Conservation (phyloP, 192 early-diverging fungal genomes). For the Coemansia furcata region DNA sequence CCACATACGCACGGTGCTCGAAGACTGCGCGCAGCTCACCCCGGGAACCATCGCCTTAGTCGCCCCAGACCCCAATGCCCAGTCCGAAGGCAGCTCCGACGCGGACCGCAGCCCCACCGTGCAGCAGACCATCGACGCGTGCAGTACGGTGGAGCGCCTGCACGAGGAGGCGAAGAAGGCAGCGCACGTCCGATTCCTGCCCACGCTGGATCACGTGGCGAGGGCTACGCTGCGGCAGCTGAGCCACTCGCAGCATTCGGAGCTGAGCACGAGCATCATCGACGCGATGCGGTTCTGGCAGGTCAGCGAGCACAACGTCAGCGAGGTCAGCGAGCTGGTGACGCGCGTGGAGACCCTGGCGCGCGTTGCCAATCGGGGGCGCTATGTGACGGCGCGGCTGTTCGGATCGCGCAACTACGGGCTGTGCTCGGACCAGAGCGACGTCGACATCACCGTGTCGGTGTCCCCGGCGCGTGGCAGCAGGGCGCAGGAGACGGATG, state of each 20-base stretch:
- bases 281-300: not conserved
- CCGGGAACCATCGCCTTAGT: not conserved
- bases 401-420: slow-evolving; percentile 31
- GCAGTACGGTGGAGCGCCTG: not conserved
- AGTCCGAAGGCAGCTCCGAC: not conserved
- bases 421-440: slow-evolving; percentile 14
- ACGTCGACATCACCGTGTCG: slow-evolving; percentile 20
- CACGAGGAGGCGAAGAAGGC: not conserved
- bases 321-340: not conserved
- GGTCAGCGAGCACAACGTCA: not conserved
- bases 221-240: not conserved
- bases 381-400: slow-evolving; percentile 1
- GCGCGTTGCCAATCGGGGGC: not conserved
- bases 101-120: not conserved
- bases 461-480: not conserved
- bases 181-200: not conserved
- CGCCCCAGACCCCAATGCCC: not conserved
- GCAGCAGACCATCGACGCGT: not conserved
- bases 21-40: not conserved
- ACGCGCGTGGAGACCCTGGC: not conserved
- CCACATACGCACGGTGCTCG: not conserved
- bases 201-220: not conserved
- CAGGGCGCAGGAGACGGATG: not conserved
- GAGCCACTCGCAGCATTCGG: not conserved
- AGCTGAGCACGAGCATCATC: not conserved